Evolutionary conservation across 116 monocot species (phyloP).

Genomic region (Posidonia oceanica): DNA sequence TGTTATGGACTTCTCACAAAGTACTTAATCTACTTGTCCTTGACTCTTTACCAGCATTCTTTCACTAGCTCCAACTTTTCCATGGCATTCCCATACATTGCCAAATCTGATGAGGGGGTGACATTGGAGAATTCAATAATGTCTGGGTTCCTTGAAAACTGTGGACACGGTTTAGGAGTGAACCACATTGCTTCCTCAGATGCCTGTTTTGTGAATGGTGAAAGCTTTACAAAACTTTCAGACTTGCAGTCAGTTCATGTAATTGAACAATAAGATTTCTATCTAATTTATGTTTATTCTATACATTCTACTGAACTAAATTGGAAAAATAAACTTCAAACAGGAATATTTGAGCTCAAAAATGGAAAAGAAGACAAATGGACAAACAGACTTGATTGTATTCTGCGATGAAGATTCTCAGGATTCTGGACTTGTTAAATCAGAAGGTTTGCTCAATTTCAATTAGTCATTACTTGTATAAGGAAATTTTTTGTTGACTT

Average conservation of each 20-base stretch:
- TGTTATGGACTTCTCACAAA: too few relatives aligned
- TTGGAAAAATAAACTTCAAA: conserved; percentile 4
- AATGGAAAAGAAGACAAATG: conserved; percentile 17
- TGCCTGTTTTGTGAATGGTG: conserved; percentile 42
- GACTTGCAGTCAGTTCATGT: conserved; percentile 47
- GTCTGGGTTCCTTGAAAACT: conserved; percentile 51
- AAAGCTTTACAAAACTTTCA: conserved; percentile 36
- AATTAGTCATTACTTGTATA: too few relatives aligned
- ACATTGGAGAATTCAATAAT: conserved; percentile 62
- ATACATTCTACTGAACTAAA: not conserved
- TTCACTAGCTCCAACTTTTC: conserved; percentile 74
- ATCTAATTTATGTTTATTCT: not conserved
- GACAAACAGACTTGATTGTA: conserved; percentile 48
- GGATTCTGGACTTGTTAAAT: conserved; percentile 16
- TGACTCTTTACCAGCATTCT: conserved; percentile 27
- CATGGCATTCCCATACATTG: conserved; percentile 82
- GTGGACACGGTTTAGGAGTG: conserved; percentile 31
- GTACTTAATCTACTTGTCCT: too few relatives aligned
- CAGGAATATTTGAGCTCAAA: conserved; percentile 56
- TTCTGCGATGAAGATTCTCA: conserved; percentile 31
- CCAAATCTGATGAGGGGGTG: conserved; percentile 27
- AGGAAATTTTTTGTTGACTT: too few relatives aligned
- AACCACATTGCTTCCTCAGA: conserved; percentile 42
- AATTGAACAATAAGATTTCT: conserved; percentile 8
- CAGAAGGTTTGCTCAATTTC: conserved; percentile 39